Conservation (phyloP, 805 yeast species). For the Komagataella ulmi region DNA sequence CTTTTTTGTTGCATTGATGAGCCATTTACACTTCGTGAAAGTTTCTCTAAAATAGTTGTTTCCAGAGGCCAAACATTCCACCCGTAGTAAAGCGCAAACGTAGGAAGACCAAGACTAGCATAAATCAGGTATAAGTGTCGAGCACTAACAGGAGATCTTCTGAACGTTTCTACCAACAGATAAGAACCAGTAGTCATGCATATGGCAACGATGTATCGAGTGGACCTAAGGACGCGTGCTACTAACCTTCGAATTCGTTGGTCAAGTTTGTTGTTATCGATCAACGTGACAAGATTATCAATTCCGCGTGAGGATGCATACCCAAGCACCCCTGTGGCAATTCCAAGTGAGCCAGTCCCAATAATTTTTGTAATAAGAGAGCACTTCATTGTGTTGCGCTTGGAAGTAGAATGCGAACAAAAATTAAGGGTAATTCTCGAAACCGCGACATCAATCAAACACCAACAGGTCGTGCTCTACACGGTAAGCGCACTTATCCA, state of each 20-base stretch:
- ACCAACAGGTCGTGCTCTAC: neutral
- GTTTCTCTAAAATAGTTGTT: conserved; percentile 10
- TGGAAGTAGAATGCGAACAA: neutral
- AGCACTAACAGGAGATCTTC: conserved; percentile 36
- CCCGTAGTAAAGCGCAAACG: conserved; percentile 20
- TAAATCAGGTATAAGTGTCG: conserved; percentile 68
- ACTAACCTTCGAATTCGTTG: neutral
- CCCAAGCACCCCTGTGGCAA: conserved; percentile 39
- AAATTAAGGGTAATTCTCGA: neutral
- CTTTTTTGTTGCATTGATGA: conserved; percentile 4
- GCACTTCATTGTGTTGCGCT: conserved; percentile 33
- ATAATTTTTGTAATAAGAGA: conserved; percentile 43
- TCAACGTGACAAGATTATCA: neutral
- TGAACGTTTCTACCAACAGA: conserved; percentile 42
- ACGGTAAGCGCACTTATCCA: neutral
- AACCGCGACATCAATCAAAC: neutral
- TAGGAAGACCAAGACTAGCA: conserved; percentile 38
- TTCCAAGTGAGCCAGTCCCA: conserved; percentile 59
- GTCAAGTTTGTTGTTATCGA: neutral
- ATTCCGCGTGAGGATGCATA: conserved; percentile 11
- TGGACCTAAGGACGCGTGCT: neutral
- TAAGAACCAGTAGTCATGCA: conserved; percentile 36
- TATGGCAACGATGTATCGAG: neutral
- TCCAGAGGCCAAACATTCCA: conserved; percentile 14
- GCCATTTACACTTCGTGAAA: neutral